Conservation (phyloP, 1,139 yeast genomes). For the Candida dubliniensis region DNA sequence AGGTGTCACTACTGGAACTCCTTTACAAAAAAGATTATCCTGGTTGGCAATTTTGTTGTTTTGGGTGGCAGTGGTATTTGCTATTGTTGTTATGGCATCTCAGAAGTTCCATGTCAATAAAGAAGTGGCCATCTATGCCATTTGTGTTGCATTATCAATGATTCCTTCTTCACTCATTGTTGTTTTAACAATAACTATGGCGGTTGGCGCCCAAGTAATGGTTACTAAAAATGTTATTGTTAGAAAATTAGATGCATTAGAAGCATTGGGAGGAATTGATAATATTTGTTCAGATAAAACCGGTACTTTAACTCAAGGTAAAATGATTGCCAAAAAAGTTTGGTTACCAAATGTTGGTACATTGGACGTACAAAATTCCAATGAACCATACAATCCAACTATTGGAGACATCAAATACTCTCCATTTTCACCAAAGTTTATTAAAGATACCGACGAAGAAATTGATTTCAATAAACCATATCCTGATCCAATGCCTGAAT, state of each 20-base stretch:
- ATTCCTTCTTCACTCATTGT: constrained; percentile 81
- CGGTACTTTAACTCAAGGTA: constrained; percentile 79
- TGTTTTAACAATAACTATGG: constrained; percentile 82
- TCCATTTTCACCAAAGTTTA: constrained; percentile 41
- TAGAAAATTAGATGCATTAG: constrained; percentile 74
- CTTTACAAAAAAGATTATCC: constrained; percentile 65
- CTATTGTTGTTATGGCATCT: constrained; percentile 78
- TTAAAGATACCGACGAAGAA: constrained; percentile 41
- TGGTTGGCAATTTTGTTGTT: constrained; percentile 70
- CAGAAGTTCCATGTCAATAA: constrained; percentile 65
- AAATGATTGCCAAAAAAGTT: constrained; percentile 68
- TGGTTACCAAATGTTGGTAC: constrained; percentile 83
- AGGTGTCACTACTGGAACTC: constrained; percentile 78
- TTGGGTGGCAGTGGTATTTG: constrained; percentile 71
- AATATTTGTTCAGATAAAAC: constrained; percentile 84
- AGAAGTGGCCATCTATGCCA: constrained; percentile 80
- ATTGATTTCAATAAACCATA: constrained; percentile 24
- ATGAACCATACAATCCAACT: constrained; percentile 74
- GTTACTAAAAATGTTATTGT: constrained; percentile 70
- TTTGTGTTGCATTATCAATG: constrained; percentile 81
- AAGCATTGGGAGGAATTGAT: constrained; percentile 77
- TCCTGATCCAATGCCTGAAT: constrained; percentile 25
- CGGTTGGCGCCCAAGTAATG: constrained; percentile 82
- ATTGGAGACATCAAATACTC: constrained; percentile 54
- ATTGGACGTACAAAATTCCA: constrained; percentile 56